These are phyloP conservation scores for Spergularia azorica DNA, from an alignment of 179 eudicot genomes.

Conservation along the genomic window DNA sequence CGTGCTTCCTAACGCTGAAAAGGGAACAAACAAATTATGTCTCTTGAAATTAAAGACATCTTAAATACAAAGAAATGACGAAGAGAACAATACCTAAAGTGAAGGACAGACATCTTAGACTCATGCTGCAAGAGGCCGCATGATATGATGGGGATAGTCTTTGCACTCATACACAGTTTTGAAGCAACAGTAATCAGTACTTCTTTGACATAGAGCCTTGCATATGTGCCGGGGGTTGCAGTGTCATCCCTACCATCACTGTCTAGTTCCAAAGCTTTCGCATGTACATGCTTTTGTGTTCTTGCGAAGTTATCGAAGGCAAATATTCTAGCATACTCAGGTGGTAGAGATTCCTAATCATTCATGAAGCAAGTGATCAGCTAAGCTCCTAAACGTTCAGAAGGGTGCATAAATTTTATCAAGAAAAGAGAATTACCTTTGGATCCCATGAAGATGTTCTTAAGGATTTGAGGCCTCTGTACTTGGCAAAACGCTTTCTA, in stretches of 20 bases:
- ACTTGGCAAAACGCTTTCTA: slow-evolving; percentile 89
- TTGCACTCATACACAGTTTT: slow-evolving; percentile 44
- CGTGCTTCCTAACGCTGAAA: slow-evolving; percentile 83
- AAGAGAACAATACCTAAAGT: slow-evolving; percentile 66
- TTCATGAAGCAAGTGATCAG: slow-evolving; percentile 1
- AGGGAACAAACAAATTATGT: slow-evolving; percentile 6
- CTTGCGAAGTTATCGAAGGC: slow-evolving; percentile 82
- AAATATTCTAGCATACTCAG: slow-evolving; percentile 78
- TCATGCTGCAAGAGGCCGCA: slow-evolving; percentile 92
- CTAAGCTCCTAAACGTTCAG: neutral
- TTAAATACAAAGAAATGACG: neutral
- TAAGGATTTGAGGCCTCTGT: slow-evolving; percentile 93
- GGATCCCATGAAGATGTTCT: slow-evolving; percentile 99
- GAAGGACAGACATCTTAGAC: slow-evolving; percentile 95
- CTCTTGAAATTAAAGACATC: neutral
- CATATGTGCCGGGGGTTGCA: slow-evolving; percentile 63
- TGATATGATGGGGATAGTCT: slow-evolving; percentile 61
- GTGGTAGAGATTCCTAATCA: slow-evolving; percentile 85
- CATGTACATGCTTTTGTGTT: slow-evolving; percentile 85
- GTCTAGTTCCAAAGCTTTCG: slow-evolving; percentile 69
- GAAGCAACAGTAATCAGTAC: slow-evolving; percentile 62
- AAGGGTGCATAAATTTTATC: neutral
- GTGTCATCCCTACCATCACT: slow-evolving; percentile 49
- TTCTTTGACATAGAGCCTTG: slow-evolving; percentile 66
- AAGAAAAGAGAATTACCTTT: slow-evolving; percentile 46